phyloP scores from a whole-genome alignment of 208 protist genomes.

The Zelonia costaricensis region DNA sequence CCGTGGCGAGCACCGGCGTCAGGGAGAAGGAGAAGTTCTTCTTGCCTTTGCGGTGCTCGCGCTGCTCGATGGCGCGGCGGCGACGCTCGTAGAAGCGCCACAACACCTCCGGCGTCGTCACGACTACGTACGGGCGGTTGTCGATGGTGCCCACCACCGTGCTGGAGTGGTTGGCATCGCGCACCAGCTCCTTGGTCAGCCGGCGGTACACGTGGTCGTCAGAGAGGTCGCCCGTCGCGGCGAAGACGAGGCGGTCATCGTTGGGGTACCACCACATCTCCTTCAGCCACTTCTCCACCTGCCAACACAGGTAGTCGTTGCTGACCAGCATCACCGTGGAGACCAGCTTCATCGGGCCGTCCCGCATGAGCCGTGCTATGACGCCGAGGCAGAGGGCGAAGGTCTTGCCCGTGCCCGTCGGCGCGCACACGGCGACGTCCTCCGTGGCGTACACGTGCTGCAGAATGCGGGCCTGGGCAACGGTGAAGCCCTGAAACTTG shows the following conservation, averaged over 20 bases:
- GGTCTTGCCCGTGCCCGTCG: conserved; percentile 91
- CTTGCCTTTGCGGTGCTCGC: conserved; percentile 42
- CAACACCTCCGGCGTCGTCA: conserved; percentile 76
- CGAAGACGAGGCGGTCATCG: conserved; percentile 83
- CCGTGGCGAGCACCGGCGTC: conserved; percentile 65
- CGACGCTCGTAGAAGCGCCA: conserved; percentile 72
- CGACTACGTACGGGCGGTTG: conserved; percentile 80
- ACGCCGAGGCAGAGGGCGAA: conserved; percentile 86
- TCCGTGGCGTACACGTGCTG: conserved; percentile 86
- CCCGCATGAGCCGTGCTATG: conserved; percentile 81
- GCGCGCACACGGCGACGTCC: conserved; percentile 86
- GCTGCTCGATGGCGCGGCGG: conserved; percentile 38
- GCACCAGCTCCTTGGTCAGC: conserved; percentile 61
- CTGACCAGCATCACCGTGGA: conserved; percentile 78
- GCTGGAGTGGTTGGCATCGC: conserved; percentile 32
- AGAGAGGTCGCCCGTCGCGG: conserved; percentile 62
- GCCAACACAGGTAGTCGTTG: conserved; percentile 76
- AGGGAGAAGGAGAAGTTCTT: conserved; percentile 65
- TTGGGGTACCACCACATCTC: conserved; percentile 91
- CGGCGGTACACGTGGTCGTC: conserved; percentile 73
- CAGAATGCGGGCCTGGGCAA: conserved; percentile 83
- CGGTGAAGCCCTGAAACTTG: conserved; percentile 51
- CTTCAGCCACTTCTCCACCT: conserved; percentile 81
- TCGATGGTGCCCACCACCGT: conserved; percentile 55
- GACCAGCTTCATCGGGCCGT: conserved; percentile 88